These are phyloP conservation scores for Nissolia schottii DNA, from an alignment of 306 rosid species.

Conservation along the genomic window DNA sequence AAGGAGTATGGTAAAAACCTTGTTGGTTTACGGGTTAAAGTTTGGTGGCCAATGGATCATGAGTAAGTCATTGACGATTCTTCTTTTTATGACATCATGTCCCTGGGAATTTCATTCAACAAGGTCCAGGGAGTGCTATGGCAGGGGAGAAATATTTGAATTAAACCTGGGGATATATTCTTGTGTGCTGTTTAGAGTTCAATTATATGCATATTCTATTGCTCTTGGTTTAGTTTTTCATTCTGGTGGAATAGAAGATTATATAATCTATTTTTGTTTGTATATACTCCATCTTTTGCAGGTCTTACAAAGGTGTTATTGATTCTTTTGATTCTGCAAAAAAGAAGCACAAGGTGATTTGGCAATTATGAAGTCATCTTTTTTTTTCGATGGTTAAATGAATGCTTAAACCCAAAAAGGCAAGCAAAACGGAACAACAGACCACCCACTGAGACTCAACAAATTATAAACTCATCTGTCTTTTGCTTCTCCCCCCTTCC, in stretches of 20 bases:
- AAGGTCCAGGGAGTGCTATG: background rate
- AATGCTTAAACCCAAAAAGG: too few relatives aligned
- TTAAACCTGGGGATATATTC: background rate
- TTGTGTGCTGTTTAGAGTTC: background rate
- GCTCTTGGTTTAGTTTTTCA: background rate
- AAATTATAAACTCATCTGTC: background rate
- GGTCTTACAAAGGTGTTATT: constrained; percentile 75
- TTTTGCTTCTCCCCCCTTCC: background rate
- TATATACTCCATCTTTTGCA: constrained; percentile 27
- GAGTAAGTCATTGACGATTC: constrained; percentile 46
- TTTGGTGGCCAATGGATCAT: constrained; percentile 85
- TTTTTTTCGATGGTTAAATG: too few relatives aligned
- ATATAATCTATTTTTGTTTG: background rate
- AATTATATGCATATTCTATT: background rate
- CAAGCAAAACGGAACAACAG: too few relatives aligned
- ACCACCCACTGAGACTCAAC: too few relatives aligned
- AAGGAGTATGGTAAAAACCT: constrained; percentile 48
- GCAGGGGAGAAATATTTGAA: constrained; percentile 3
- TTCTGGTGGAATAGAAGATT: background rate
- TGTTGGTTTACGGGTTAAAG: constrained; percentile 66
- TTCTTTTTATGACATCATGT: constrained; percentile 1
- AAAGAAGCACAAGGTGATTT: constrained; percentile 77
- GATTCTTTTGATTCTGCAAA: constrained; percentile 52
- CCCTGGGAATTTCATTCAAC: constrained; percentile 7
- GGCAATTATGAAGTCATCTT: background rate